phyloP scores from a whole-genome alignment of 2,329 filamentous ascomycete species.

The Pseudogymnoascus sp. region DNA sequence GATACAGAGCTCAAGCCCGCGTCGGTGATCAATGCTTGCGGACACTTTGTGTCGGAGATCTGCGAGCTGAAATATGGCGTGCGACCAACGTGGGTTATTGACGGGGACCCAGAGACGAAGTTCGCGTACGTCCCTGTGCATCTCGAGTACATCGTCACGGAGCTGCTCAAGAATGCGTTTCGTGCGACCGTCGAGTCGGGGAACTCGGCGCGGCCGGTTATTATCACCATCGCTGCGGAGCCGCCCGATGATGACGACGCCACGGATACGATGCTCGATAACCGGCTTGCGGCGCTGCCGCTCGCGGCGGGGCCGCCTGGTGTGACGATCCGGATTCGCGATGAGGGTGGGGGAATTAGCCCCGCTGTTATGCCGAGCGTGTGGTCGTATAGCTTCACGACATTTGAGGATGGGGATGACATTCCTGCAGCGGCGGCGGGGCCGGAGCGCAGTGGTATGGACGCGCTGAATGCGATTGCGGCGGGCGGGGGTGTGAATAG shows the following conservation, averaged over 20 bases:
- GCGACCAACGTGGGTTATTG: slow-evolving; percentile 69
- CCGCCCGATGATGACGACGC: background rate
- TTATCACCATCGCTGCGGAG: slow-evolving; percentile 81
- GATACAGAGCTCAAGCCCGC: slow-evolving; percentile 82
- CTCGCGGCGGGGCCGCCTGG: slow-evolving; percentile 63
- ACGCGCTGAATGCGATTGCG: slow-evolving; percentile 69
- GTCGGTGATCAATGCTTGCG: slow-evolving; percentile 72
- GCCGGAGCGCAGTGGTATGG: slow-evolving; percentile 41
- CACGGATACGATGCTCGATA: background rate
- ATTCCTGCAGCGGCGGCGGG: slow-evolving; percentile 36
- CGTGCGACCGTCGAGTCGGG: slow-evolving; percentile 81
- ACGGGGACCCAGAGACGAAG: slow-evolving; percentile 76
- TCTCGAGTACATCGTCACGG: slow-evolving; percentile 93
- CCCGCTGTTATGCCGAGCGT: slow-evolving; percentile 78
- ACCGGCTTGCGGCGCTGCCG: slow-evolving; percentile 38
- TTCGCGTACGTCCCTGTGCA: slow-evolving; percentile 95
- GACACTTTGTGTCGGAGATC: slow-evolving; percentile 86
- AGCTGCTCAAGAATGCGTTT: slow-evolving; percentile 94
- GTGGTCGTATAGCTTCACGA: slow-evolving; percentile 97
- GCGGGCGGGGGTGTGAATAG: slow-evolving; percentile 59
- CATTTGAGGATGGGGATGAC: slow-evolving; percentile 59
- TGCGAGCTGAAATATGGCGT: slow-evolving; percentile 94
- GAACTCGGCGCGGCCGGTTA: slow-evolving; percentile 71
- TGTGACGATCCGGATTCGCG: slow-evolving; percentile 89
- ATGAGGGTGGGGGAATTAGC: slow-evolving; percentile 87